A percentile compares a stretch with the other conserved stretches of the same genome.
Conservation (phyloP, 208 protist genomes). For the Crithidia bombi region DNA sequence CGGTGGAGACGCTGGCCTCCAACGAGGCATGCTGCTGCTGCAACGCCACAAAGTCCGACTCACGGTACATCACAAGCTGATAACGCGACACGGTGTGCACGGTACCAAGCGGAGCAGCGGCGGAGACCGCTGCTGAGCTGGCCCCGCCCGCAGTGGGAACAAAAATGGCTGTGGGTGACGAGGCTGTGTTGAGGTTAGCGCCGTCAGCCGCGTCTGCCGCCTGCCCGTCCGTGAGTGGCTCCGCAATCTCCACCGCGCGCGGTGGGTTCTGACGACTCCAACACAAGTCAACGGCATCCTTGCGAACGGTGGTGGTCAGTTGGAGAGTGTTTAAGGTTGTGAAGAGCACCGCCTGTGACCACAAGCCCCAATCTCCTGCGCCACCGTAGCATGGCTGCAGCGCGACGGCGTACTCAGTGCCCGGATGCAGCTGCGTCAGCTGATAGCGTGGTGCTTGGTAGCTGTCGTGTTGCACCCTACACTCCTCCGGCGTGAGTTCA, state of each 20-base stretch:
- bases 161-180: neutral
- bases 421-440: conserved; percentile 63
- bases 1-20: conserved; percentile 25
- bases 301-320: conserved; percentile 40
- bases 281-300: conserved; percentile 45
- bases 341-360: conserved; percentile 72
- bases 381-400: conserved; percentile 87
- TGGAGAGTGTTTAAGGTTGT: conserved; percentile 59
- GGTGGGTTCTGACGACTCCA: conserved; percentile 30
- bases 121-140: conserved; percentile 3
- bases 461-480: conserved; percentile 1
- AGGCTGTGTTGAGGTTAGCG: neutral
- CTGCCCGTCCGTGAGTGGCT: conserved; percentile 2
- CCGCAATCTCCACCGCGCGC: conserved; percentile 20
- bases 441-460: conserved; percentile 41
- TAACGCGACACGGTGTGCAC: conserved; percentile 44
- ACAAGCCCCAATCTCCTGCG: conserved; percentile 77
- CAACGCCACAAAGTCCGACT: conserved; percentile 31
- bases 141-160: neutral
- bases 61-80: conserved; percentile 50
- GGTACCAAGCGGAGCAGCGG: conserved; percentile 6
- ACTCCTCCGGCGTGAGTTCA: conserved; percentile 33
- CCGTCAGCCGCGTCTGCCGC: neutral
- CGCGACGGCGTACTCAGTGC: conserved; percentile 81
- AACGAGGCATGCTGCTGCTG: conserved; percentile 16